Conservation (phyloP, 768 basidiomycete species). For the Podaxis sp. region DNA sequence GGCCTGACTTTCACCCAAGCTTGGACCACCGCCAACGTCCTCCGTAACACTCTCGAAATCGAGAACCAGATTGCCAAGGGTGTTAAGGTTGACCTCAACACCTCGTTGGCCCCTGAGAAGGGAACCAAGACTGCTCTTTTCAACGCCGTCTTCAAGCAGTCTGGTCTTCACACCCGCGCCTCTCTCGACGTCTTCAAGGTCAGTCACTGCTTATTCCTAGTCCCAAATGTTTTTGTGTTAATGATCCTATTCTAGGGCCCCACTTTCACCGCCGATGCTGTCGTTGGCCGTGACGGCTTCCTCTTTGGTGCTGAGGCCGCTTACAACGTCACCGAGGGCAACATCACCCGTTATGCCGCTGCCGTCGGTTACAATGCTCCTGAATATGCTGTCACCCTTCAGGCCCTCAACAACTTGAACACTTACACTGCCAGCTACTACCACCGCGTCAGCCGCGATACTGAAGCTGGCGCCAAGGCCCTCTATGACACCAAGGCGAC, state of each 20-base stretch:
- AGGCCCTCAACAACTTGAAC: constrained; percentile 92
- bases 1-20: constrained; percentile 93
- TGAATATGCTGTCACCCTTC: constrained; percentile 92
- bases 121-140: constrained; percentile 82
- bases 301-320: constrained; percentile 94
- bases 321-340: constrained; percentile 95
- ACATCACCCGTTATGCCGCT: constrained; percentile 87
- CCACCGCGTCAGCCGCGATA: constrained; percentile 89
- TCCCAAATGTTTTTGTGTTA: constrained; percentile 7
- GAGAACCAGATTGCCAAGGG: constrained; percentile 98
- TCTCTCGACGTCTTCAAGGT: constrained; percentile 95
- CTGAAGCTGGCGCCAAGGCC: constrained; percentile 95
- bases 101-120: constrained; percentile 85
- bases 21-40: constrained; percentile 93
- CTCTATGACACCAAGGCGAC: constrained; percentile 94
- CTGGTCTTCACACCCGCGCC: constrained; percentile 89
- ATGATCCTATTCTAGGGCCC: constrained; percentile 64
- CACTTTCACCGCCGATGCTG: constrained; percentile 94
- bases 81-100: constrained; percentile 90
- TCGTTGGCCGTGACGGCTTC: constrained; percentile 96
- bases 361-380: constrained; percentile 95
- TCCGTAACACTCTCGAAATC: constrained; percentile 90
- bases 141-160: constrained; percentile 91
- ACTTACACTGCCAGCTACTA: constrained; percentile 97
- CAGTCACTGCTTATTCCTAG: constrained; percentile 20